phyloP scores from a whole-genome alignment of 164 flowering plant species.

The Nymphaea colorata region DNA sequence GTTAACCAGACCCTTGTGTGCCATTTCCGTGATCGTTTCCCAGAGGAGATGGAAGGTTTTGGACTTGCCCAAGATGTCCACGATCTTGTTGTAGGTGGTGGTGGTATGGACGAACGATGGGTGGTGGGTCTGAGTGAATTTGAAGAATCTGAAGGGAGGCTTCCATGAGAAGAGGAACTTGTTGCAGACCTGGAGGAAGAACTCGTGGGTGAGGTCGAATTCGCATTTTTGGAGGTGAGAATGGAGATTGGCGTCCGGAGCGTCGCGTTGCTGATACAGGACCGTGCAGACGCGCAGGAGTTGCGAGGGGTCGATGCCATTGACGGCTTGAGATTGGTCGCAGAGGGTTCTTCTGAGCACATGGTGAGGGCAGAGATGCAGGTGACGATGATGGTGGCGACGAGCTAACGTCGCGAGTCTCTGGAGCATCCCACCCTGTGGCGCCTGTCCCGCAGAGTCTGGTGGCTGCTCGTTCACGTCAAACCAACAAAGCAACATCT shows the following conservation, averaged over 20 bases:
- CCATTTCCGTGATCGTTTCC: constrained; percentile 37
- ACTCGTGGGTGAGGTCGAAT: constrained; percentile 50
- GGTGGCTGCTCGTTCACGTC: no score
- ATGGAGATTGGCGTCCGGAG: constrained; percentile 21
- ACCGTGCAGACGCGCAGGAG: constrained; percentile 67
- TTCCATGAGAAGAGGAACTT: constrained; percentile 69
- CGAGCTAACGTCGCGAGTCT: no score
- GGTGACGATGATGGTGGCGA: no score
- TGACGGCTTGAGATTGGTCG: not conserved
- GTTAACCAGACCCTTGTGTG: constrained; percentile 25
- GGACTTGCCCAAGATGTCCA: constrained; percentile 51
- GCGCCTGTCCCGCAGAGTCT: no score
- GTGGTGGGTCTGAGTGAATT: constrained; percentile 31
- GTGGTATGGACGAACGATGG: constrained; percentile 38
- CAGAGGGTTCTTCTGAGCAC: not conserved
- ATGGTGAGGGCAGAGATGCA: not conserved
- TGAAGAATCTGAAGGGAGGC: constrained; percentile 58
- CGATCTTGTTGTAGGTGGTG: constrained; percentile 60
- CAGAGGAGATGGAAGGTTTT: constrained; percentile 63
- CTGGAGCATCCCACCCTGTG: no score
- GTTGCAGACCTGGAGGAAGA: constrained; percentile 89
- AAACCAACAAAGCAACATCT: no score
- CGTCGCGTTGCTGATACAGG: constrained; percentile 64
- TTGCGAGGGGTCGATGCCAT: constrained; percentile 24
- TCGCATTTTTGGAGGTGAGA: constrained; percentile 9